Evolutionary conservation across 163 green algal species (phyloP), one percentile per base, ranked within the genome.

Genomic region (Scenedesmus sp.): DNA sequence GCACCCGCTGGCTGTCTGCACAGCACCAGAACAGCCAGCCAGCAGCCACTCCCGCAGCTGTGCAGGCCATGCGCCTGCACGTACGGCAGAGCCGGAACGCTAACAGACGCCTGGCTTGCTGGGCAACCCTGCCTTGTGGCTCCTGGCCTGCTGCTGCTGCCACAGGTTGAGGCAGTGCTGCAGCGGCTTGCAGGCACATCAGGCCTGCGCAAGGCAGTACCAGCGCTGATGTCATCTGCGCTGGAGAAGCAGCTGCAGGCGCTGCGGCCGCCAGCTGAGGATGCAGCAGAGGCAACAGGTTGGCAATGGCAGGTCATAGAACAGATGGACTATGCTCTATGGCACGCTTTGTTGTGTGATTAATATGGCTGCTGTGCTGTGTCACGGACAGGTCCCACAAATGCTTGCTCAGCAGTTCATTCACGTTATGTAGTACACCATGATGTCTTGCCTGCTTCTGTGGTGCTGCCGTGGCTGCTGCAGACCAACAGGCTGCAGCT

Each of bases 131-230:
- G n/a, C n/a, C n/a, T n/a, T n/a, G n/a, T n/a, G n/a, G n/a, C n/a
- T n/a, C n/a, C n/a, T n/a, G n/a, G n/a, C n/a, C 56, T 76, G 26
- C 65, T 76, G 65, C 16, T 81, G 84, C 56, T 81, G 61, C 26
- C 80, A 49, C 49, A 90, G 85, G 85, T 90, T 30, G 85, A 90
- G 33, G 85, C 85, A 44, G 85, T 90, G 72, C 70, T 90, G 49
- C 85, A 90, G 72, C 70, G 85, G 30, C 72, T 90, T 46, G 49
- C 85, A 30, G 73, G 73, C 37, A 46, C 73, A 15, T 30, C 44
- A 51, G 72, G n/a, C 46, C 49, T 73, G 7, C 65, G 85, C 49
- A 85, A 53, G 68, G 12, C 46, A 15, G 85, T 90, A 18, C 85
- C 85, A 10, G 70, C 85, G 40, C 26, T 90, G n/a, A 90, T 90